Percentiles rank a stretch among this genome's conserved stretches.
These are phyloP conservation scores for Penicillium sp. DNA, from an alignment of 2,329 filamentous ascomycete species.

Conservation along the genomic window DNA sequence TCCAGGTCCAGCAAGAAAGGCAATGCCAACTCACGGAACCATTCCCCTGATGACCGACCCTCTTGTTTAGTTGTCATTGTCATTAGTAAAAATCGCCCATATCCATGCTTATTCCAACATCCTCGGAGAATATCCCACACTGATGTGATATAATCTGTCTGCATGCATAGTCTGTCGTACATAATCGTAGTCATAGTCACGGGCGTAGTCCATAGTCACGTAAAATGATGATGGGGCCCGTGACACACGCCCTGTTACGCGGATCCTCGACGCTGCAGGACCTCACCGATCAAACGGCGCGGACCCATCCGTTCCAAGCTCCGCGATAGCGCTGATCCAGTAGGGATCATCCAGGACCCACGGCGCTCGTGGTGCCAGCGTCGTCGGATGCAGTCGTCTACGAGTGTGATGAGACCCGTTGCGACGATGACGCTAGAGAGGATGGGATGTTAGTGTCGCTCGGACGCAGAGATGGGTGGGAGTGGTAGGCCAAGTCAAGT, in stretches of 20 bases:
- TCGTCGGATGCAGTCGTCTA: constrained; percentile 88
- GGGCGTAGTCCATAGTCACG: neutral
- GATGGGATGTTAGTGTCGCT: neutral
- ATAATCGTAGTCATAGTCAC: neutral
- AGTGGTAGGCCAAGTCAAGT: neutral
- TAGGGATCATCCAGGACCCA: constrained; percentile 60
- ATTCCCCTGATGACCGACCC: neutral
- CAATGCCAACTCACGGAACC: constrained; percentile 16
- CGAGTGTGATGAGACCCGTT: constrained; percentile 85
- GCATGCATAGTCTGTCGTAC: constrained; percentile 3
- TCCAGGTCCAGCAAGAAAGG: neutral
- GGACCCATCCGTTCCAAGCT: constrained; percentile 68
- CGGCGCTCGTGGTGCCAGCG: constrained; percentile 68
- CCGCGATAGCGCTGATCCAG: constrained; percentile 58
- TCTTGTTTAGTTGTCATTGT: neutral
- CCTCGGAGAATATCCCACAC: neutral
- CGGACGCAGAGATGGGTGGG: neutral
- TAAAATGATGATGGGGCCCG: no score
- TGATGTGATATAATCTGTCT: neutral
- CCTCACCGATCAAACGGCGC: constrained; percentile 67
- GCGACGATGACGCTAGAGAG: constrained; percentile 78
- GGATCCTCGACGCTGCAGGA: constrained; percentile 62
- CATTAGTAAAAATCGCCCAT: neutral
- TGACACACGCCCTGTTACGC: constrained; percentile 30
- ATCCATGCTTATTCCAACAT: neutral